phyloP scores from a whole-genome alignment of 306 rosid species.

The Glycine latifolia region DNA sequence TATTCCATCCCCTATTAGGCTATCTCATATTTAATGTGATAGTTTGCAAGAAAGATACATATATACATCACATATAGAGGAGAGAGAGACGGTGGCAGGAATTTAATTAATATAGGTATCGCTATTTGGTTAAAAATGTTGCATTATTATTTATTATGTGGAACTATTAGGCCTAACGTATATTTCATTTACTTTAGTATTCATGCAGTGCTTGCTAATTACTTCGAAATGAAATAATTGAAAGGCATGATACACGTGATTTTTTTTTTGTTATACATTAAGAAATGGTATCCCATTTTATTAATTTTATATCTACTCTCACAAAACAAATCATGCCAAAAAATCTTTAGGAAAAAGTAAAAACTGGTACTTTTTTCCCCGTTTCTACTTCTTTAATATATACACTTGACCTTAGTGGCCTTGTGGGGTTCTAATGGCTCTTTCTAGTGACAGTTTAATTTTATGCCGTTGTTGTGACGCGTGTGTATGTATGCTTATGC shows the following conservation, averaged over 20 bases:
- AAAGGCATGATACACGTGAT: too few species aligned
- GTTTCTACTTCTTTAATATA: too few species aligned
- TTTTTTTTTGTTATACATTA: background rate
- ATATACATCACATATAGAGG: background rate
- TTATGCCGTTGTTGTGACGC: constrained; percentile 23
- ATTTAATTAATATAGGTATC: background rate
- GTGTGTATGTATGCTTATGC: background rate
- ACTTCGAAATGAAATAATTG: too few species aligned
- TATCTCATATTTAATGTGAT: constrained; percentile 3
- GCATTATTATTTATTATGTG: background rate
- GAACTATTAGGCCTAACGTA: too few species aligned
- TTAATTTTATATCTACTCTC: background rate
- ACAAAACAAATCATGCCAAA: background rate
- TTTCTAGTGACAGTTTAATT: too few species aligned
- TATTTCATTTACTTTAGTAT: too few species aligned
- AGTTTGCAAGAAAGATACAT: background rate
- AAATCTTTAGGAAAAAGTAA: constrained; percentile 9
- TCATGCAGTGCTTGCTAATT: too few species aligned
- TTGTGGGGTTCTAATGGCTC: too few species aligned
- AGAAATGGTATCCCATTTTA: background rate
- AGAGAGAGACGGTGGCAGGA: background rate
- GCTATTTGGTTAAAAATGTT: background rate
- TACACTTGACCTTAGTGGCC: too few species aligned
- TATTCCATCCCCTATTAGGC: background rate
- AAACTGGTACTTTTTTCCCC: background rate